These are phyloP conservation scores for Orbilia oligospora DNA, from an alignment of 2,329 filamentous ascomycete species.

Conservation along the genomic window DNA sequence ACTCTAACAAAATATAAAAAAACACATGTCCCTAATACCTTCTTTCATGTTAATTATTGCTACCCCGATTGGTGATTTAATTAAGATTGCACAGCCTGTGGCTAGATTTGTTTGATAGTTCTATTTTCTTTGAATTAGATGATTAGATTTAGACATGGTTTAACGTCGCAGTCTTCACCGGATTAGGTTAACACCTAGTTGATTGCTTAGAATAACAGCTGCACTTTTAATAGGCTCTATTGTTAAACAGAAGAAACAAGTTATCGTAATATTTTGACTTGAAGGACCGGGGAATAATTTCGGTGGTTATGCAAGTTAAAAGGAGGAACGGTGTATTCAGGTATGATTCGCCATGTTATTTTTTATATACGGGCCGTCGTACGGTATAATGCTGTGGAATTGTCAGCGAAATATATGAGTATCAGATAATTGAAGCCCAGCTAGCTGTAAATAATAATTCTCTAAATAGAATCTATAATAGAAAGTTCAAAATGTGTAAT, in stretches of 20 bases:
- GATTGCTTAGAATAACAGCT: not conserved
- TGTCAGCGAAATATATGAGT: not conserved
- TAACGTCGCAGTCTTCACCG: too few relatives aligned
- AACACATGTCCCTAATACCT: too few relatives aligned
- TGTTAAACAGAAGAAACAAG: not conserved
- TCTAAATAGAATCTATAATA: too few relatives aligned
- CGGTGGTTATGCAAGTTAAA: slow-evolving; percentile 12
- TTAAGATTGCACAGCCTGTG: slow-evolving; percentile 27
- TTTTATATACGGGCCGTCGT: not conserved
- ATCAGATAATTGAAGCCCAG: too few relatives aligned
- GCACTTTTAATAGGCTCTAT: not conserved
- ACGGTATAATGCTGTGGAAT: not conserved
- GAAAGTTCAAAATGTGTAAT: too few relatives aligned
- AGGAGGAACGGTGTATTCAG: not conserved
- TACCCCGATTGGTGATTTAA: slow-evolving; percentile 16
- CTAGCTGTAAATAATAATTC: too few relatives aligned
- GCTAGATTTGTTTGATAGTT: not conserved
- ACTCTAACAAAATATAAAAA: not conserved
- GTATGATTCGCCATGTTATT: slow-evolving; percentile 4
- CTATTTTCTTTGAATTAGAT: not conserved
- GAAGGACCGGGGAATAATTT: slow-evolving; percentile 7
- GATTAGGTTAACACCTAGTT: not conserved
- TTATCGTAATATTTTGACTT: not conserved
- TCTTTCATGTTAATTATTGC: slow-evolving; percentile 1
- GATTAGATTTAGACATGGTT: too few relatives aligned